Evolutionary conservation across 2,329 filamentous ascomycete species (phyloP).

Genomic region (Fusarium tricinctum): DNA sequence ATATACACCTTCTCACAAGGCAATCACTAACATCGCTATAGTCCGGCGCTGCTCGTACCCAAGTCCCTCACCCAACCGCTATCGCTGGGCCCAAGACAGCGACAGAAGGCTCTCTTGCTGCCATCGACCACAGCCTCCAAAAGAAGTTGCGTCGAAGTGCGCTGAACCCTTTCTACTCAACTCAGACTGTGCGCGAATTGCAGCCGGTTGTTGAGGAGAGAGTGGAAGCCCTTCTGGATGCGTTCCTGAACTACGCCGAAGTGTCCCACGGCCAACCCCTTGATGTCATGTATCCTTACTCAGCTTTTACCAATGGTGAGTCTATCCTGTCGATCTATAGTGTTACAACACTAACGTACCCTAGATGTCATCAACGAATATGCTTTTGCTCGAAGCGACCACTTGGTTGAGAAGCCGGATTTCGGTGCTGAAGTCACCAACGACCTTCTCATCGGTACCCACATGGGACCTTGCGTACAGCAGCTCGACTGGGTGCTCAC

Average conservation of each 20-base stretch:
- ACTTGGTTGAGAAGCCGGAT: conserved; percentile 53
- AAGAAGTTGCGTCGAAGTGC: conserved; percentile 52
- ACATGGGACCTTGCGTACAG: conserved; percentile 56
- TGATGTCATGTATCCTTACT: conserved; percentile 56
- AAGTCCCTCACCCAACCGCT: conserved; percentile 29
- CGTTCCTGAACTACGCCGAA: conserved; percentile 50
- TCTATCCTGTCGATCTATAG: not conserved
- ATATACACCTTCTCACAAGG: not conserved
- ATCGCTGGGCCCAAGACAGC: conserved; percentile 33
- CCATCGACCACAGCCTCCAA: conserved; percentile 54
- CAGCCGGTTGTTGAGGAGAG: conserved; percentile 56
- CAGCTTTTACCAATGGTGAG: conserved; percentile 57
- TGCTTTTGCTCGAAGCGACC: conserved; percentile 55
- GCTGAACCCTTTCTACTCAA: conserved; percentile 57
- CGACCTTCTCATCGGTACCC: conserved; percentile 55
- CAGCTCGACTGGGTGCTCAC: conserved; percentile 55
- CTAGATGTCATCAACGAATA: conserved; percentile 59
- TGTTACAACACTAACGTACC: not conserved
- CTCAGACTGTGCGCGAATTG: conserved; percentile 56
- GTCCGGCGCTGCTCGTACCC: conserved; percentile 55
- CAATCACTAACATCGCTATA: conserved; percentile 39
- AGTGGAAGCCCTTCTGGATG: conserved; percentile 53
- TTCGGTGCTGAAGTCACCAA: conserved; percentile 56
- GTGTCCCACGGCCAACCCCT: conserved; percentile 49
- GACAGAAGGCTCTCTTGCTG: conserved; percentile 54